These are phyloP conservation scores for Iris macrosiphon DNA, from an alignment of 106 monocot species.

Conservation along the genomic window DNA sequence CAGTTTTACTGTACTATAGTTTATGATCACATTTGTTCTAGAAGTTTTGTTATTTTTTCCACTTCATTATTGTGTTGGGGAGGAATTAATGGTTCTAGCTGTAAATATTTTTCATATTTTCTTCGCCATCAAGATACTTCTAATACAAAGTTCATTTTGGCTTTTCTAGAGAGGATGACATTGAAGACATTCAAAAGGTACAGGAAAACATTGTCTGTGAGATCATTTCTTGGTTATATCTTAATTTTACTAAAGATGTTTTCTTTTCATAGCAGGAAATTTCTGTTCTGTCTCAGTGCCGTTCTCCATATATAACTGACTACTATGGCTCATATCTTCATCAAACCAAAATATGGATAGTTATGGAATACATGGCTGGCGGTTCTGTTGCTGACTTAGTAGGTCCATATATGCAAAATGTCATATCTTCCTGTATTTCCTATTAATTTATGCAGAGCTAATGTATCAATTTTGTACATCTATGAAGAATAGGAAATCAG, in stretches of 20 bases:
- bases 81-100: too few relatives aligned
- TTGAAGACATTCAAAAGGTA: conserved; percentile 99
- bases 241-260: conserved; percentile 1
- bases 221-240: too few relatives aligned
- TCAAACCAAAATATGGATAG: conserved; percentile 92
- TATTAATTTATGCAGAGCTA: background rate
- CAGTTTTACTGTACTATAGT: too few relatives aligned
- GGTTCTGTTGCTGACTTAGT: conserved; percentile 94
- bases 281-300: conserved; percentile 84
- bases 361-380: conserved; percentile 99
- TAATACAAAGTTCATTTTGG: conserved; percentile 5
- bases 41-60: too few relatives aligned
- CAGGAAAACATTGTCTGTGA: too few relatives aligned
- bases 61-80: too few relatives aligned
- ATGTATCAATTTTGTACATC: too few relatives aligned
- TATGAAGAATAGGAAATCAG: too few relatives aligned
- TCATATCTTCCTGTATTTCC: background rate
- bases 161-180: conserved; percentile 81
- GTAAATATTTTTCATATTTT: conserved; percentile 1
- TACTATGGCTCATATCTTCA: conserved; percentile 94
- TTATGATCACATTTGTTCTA: too few relatives aligned
- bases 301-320: conserved; percentile 89
- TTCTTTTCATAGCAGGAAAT: conserved; percentile 69
- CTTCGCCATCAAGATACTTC: background rate
- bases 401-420: conserved; percentile 9